A percentile compares a stretch with the other conserved stretches of the same genome.
Evolutionary conservation across 73 alveolate genomes (phyloP).

Genomic region (Tetrahymena thermophila): DNA sequence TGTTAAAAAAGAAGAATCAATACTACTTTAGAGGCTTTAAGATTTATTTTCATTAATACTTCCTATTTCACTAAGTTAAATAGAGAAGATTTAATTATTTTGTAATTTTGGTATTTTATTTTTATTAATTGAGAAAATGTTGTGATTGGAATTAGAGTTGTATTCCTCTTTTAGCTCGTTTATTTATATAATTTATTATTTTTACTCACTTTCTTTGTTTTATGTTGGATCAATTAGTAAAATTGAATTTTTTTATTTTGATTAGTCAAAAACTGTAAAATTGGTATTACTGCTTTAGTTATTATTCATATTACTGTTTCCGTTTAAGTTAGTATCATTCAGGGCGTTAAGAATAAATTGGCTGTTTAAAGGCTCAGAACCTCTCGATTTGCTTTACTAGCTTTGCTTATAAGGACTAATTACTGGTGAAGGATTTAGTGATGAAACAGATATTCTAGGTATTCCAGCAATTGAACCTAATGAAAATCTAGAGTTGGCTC

Average conservation of each 20-base stretch:
- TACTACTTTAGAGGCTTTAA: too few species aligned
- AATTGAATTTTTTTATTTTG: not conserved
- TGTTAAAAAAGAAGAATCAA: too few species aligned
- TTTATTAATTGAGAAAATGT: too few species aligned
- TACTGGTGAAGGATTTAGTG: not conserved
- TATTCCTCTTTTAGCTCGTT: not conserved
- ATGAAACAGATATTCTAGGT: not conserved
- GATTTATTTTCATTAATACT: too few species aligned
- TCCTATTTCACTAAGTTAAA: too few species aligned
- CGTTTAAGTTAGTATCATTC: not conserved
- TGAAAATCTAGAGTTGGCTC: not conserved
- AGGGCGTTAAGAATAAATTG: not conserved
- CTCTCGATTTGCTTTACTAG: not conserved
- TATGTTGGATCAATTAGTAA: not conserved
- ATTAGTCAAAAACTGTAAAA: not conserved
- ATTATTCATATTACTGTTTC: not conserved
- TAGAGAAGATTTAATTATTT: too few species aligned
- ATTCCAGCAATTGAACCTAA: not conserved
- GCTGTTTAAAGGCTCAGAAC: not conserved
- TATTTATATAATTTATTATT: not conserved
- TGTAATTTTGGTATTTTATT: too few species aligned
- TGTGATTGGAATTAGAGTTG: not conserved
- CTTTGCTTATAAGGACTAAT: not conserved
- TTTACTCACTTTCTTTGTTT: not conserved
- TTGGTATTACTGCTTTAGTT: not conserved